Base-by-base conservation (phyloP, 441 rosid species). In the Gossypium davidsonii region DNA sequence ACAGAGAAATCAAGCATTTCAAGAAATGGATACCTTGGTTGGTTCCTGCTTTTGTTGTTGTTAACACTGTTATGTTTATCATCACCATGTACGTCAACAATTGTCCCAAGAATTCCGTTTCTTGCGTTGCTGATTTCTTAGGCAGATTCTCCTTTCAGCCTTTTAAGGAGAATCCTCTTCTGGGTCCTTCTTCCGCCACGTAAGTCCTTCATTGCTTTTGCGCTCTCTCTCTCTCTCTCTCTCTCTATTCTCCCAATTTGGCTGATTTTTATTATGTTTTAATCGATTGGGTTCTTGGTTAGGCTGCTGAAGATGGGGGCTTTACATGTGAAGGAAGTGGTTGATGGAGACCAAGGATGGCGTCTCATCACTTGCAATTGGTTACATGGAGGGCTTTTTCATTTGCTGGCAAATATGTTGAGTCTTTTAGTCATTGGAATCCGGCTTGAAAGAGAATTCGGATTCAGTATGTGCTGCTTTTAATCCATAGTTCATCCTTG, bases 371-470 rank as follows among this genome's bases (percentile, higher is more conserved):
- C 90, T 72, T 91, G 97, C 86, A 89, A 87, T 34, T 91, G 97
- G 97, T 80, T 94, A 77, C 98, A 94, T 46, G 97, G 81, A 49
- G 98, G 98, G 51, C 84, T 91, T 82, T 84, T 91, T 76, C 98
- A 94, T 74, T 48, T 94, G 26, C 49, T 90, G 59, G 93, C 91
- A 6, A 92, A 94, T 67, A 92, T 94, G 97, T 77, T 90, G 83
- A 79, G 93, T 84, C 95, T 94, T 74, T 70, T 89, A 37, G 77
- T 89, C 71, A 92, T 94, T n/a, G 97, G 97, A 48, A 80, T 92
- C 62, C 91, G 93, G 78, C 90, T 94, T 72, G 96, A 94, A 77
- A 90, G 81, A 58, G 98, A 94, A 78, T 94, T 91, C 53, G 98
- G 98, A 1, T 94, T 94, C 52, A 83, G 98, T 93, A 83, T 63